These are phyloP conservation scores for Boletus sp. DNA, from an alignment of 1,284 basidiomycete species.

Conservation along the genomic window DNA sequence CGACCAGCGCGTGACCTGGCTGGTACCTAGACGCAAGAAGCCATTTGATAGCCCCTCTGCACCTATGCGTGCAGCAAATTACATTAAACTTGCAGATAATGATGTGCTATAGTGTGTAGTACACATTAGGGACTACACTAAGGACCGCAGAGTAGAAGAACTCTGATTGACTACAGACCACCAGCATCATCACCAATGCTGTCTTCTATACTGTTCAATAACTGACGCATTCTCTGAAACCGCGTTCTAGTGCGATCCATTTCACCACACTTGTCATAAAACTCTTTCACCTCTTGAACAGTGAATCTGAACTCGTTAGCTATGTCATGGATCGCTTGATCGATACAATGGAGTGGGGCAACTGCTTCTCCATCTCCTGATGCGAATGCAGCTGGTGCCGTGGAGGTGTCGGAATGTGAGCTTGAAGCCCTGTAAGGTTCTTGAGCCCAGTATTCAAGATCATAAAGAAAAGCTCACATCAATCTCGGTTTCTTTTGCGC, in stretches of 20 bases:
- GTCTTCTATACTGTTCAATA: constrained; percentile 43
- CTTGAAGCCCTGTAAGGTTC: constrained; percentile 4
- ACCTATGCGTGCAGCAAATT: constrained; percentile 60
- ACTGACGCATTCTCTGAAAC: constrained; percentile 62
- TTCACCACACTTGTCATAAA: constrained; percentile 65
- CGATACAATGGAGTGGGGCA: constrained; percentile 51
- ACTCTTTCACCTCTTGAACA: constrained; percentile 66
- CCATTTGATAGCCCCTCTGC: constrained; percentile 76
- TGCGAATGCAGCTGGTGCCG: constrained; percentile 6
- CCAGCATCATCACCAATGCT: constrained; percentile 25
- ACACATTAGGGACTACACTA: constrained; percentile 1
- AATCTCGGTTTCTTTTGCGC: constrained; percentile 27
- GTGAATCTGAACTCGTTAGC: constrained; percentile 65
- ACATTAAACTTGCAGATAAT: constrained; percentile 46
- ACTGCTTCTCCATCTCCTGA: constrained; percentile 8
- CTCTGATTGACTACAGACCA: constrained; percentile 9
- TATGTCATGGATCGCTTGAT: constrained; percentile 57
- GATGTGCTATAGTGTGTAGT: constrained; percentile 21
- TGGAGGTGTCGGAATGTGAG: constrained; percentile 2
- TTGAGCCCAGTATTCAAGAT: background rate
- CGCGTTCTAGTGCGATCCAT: constrained; percentile 57
- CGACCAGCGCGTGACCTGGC: constrained; percentile 1
- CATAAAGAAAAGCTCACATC: constrained; percentile 24
- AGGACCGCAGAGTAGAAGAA: background rate
- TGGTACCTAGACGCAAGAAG: constrained; percentile 57